Evolutionary conservation across 345 rosid species (phyloP).

Genomic region (Streptanthus diversifolius): DNA sequence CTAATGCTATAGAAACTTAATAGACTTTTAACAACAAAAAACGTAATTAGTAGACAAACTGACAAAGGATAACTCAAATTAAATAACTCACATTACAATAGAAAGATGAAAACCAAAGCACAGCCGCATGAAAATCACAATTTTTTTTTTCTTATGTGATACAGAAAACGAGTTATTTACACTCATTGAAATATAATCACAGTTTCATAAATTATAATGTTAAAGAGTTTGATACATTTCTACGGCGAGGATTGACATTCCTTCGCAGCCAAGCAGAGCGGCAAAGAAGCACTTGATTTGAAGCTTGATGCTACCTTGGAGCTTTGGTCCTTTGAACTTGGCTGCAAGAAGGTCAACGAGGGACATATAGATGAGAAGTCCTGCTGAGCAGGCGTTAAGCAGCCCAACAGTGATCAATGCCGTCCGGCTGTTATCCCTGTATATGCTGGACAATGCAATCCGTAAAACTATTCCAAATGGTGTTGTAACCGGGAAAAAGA

Average conservation of each 20-base stretch:
- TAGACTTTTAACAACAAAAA: no score
- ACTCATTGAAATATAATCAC: background rate
- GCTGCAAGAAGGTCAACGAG: slow-evolving; percentile 60
- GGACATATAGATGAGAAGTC: slow-evolving; percentile 72
- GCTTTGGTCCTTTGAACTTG: slow-evolving; percentile 63
- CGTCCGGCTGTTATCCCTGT: slow-evolving; percentile 53
- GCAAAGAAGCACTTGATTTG: slow-evolving; percentile 46
- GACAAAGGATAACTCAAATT: no score
- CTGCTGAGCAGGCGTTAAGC: slow-evolving; percentile 62
- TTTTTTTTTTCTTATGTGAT: no score
- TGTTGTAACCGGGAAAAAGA: slow-evolving; percentile 64
- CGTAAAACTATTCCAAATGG: slow-evolving; percentile 61
- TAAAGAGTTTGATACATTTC: background rate
- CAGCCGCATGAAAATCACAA: background rate
- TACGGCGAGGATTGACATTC: slow-evolving; percentile 68
- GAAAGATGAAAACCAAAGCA: background rate
- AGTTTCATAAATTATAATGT: background rate
- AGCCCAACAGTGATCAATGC: slow-evolving; percentile 61
- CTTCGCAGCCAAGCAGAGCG: slow-evolving; percentile 56
- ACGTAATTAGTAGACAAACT: no score
- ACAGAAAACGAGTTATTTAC: no score
- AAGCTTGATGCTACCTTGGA: slow-evolving; percentile 63
- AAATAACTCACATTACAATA: no score
- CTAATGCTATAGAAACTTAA: no score
- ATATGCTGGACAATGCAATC: slow-evolving; percentile 45